Evolutionary conservation across 2,329 filamentous ascomycete species (phyloP), one percentile per base, ranked within the genome.

Genomic region (Arthrinium puccinioides): DNA sequence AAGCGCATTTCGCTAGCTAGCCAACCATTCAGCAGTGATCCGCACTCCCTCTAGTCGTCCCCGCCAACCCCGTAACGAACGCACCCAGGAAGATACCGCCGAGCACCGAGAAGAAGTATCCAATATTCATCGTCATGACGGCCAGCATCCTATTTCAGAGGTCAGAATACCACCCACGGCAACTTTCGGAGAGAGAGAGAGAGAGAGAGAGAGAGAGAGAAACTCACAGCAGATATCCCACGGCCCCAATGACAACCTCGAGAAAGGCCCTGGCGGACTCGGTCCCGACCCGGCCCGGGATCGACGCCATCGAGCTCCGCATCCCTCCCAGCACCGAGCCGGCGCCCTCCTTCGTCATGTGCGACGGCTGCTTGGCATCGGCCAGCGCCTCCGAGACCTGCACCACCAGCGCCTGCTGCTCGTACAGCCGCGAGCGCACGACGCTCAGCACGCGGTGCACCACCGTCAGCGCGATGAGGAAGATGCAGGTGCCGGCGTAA

Each of bases 401-500:
- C 11, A n/a, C n/a, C 11, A 16, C 16, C 9, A 19, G 23, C 23
- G 14, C 20, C 23, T 6, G 19, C 9, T 21, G 33, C n/a, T n/a
- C n/a, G n/a, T n/a, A n/a, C n/a, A n/a, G n/a, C n/a, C n/a, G n/a
- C n/a, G n/a, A n/a, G n/a, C n/a, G n/a, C n/a, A n/a, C n/a, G n/a
- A n/a, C n/a, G n/a, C n/a, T n/a, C 5, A 81, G 58, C 8, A 61
- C 56, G 18, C 79, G 72, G 44, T 68, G 70, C 29, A 74, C 57
- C 43, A 77, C 64, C 29, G 70, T 72, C 27, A 84, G 67, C 30
- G 76, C 40, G 48, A 82, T 72, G 35, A 83, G 68, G 53, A 83
- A 82, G 39, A 82, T 76, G 57, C 79, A 82, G 18, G 76, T 82
- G 31, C 74, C 79, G 6, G 76, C 76, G 49, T 82, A 84, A 30